These are phyloP conservation scores for Hyphopichia wangnamkhiaoensis DNA, from an alignment of 1,139 yeast species.

Conservation along the genomic window DNA sequence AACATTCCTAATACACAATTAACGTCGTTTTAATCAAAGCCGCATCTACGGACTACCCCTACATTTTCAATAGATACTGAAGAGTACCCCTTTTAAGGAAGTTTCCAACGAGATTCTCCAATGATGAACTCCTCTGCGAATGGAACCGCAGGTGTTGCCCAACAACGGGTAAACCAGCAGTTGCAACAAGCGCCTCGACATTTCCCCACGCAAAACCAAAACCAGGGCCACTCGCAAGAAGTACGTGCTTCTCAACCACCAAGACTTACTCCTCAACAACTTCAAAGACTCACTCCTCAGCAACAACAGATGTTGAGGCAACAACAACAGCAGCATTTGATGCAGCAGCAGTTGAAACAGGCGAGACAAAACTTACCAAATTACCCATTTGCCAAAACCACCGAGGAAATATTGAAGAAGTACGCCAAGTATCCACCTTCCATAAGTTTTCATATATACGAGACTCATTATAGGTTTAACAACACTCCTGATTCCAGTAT, in stretches of 20 bases:
- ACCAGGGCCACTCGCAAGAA: background rate
- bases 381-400: conserved; percentile 67
- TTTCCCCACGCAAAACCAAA: too few species aligned
- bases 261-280: conserved; percentile 12
- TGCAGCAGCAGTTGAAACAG: conserved; percentile 32
- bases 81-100: too few species aligned
- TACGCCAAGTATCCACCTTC: conserved; percentile 81
- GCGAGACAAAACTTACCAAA: conserved; percentile 34
- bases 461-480: conserved; percentile 82
- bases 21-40: too few species aligned
- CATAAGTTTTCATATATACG: conserved; percentile 84
- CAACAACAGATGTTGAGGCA: conserved; percentile 37
- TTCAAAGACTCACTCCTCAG: conserved; percentile 26
- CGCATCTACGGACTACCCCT: too few species aligned
- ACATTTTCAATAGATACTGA: too few species aligned
- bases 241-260: conserved; percentile 5
- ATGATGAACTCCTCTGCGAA: background rate
- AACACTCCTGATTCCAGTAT: conserved; percentile 69
- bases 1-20: too few species aligned
- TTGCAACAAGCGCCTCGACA: conserved; percentile 12
- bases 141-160: background rate
- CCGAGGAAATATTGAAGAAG: conserved; percentile 74
- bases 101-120: too few species aligned
- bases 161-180: conserved; percentile 2
- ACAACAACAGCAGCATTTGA: conserved; percentile 32